Base-by-base conservation (phyloP, 192 early-diverging fungal species). In the Umbelopsis vinacea region DNA sequence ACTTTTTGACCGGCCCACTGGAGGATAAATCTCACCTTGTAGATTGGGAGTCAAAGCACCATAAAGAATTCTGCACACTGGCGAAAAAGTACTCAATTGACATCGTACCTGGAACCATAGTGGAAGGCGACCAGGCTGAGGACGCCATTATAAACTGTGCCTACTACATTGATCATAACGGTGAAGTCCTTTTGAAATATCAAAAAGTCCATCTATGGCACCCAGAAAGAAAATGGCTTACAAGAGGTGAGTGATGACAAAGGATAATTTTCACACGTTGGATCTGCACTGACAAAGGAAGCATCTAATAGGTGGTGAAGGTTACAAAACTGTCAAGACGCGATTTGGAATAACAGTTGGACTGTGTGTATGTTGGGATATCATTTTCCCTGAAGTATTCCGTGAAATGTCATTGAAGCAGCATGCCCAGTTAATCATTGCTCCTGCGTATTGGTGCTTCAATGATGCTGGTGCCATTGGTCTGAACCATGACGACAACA, bases 21-120 rank as follows among this genome's bases (percentile, higher is more conserved):
- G 40, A 72, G 0, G 72, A 69, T 46, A 24, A 52, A 50, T 19
- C 43, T 26, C 35, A 52, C 0, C 33, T 54, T 4, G 46, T 55
- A 2, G 66, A 76, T 37, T 47, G 33, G 8, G 74, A 60, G 33
- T n/a, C 23, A 5, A 43, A 46, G 12, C 57, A 60, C 9, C 23
- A 52, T 21, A 45, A 72, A 29, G 6, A 17, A 3, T 73, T 72
- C 23, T 40, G 67, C 26, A 46, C 26, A 11, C 68, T 76, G n/a
- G 78, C 78, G 8, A 38, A 47, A 15, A 75, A 75, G 4, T 70
- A 80, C 26, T 5, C 46, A 6, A 67, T 80, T 14, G 78, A 80
- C 54, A 52, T 80, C 22, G 78, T 80, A 19, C 78, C 78, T 2
- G 78, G 78, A 0, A 80, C 78, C 6, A 69, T 80, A 33, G 46